These are phyloP conservation scores for Coemansia sp. DNA, from an alignment of 192 early-diverging fungal species.

Conservation along the genomic window DNA sequence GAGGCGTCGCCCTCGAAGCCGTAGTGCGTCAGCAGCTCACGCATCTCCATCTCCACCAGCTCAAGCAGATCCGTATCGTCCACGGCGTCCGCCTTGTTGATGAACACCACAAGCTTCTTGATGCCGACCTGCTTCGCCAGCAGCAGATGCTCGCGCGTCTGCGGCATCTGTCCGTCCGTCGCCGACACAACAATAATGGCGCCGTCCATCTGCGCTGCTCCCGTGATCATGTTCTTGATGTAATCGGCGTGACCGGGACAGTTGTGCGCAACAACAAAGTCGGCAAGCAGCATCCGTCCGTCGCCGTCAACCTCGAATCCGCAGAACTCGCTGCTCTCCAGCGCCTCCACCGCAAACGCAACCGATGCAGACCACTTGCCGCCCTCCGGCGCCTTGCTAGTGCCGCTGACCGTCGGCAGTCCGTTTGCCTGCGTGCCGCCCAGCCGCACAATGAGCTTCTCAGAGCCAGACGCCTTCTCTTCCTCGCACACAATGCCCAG, in stretches of 20 bases:
- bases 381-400: slow-evolving; percentile 1
- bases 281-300: slow-evolving; percentile 30
- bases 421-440: slow-evolving; percentile 2
- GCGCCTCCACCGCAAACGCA: slow-evolving; percentile 15
- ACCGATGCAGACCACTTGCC: slow-evolving; percentile 16
- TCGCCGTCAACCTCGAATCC: slow-evolving; percentile 41
- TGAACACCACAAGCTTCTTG: slow-evolving; percentile 88
- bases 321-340: slow-evolving; percentile 20
- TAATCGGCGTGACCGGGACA: slow-evolving; percentile 99
- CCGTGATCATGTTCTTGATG: slow-evolving; percentile 99
- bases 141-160: slow-evolving; percentile 97
- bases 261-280: slow-evolving; percentile 47
- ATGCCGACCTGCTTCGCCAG: slow-evolving; percentile 96
- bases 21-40: slow-evolving; percentile 89
- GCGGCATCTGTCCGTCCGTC: slow-evolving; percentile 98
- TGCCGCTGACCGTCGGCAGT: slow-evolving; percentile 18
- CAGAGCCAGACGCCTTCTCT: not conserved
- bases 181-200: slow-evolving; percentile 98
- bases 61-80: slow-evolving; percentile 98
- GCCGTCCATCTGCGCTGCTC: slow-evolving; percentile 97
- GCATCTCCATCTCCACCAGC: slow-evolving; percentile 99
- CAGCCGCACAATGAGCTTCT: slow-evolving; percentile 12
- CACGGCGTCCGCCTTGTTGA: slow-evolving; percentile 98
- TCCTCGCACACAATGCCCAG: slow-evolving; percentile 30
- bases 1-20: slow-evolving; percentile 90